phyloP scores from a whole-genome alignment of 2,329 filamentous ascomycete genomes.

The Monilinia fructicola region DNA sequence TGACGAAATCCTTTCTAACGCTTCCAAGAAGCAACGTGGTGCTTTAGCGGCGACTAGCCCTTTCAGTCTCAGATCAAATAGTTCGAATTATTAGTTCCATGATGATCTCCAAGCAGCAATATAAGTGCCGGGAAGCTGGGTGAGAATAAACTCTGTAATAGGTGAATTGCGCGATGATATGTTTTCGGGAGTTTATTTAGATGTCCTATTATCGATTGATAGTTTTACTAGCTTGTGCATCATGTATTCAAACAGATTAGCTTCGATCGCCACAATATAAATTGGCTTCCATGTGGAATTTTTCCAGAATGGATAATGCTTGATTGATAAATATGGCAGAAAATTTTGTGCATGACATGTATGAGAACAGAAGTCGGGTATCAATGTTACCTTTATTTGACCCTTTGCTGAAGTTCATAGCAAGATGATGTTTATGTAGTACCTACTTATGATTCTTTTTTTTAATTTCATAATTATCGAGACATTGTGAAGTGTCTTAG shows the following conservation, averaged over 20 bases:
- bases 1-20: not conserved
- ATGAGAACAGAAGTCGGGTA: not conserved
- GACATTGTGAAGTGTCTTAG: not conserved
- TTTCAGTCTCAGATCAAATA: slow-evolving; percentile 19
- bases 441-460: not conserved
- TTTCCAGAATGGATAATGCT: not conserved
- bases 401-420: not conserved
- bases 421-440: not conserved
- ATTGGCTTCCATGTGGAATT: not conserved
- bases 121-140: not conserved
- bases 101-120: not conserved
- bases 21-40: slow-evolving; percentile 3
- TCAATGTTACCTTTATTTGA: not conserved
- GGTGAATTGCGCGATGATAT: not conserved
- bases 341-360: not conserved
- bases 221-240: slow-evolving; percentile 9
- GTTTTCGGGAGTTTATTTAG: not conserved
- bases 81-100: not conserved
- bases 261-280: not conserved
- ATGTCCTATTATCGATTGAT: slow-evolving; percentile 16
- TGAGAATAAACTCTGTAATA: not conserved
- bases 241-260: slow-evolving; percentile 11
- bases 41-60: slow-evolving; percentile 13
- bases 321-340: not conserved
- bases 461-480: not conserved